Conservation (phyloP, 371 early-diverging fungal genomes). For the Saksenaea oblongispora region DNA sequence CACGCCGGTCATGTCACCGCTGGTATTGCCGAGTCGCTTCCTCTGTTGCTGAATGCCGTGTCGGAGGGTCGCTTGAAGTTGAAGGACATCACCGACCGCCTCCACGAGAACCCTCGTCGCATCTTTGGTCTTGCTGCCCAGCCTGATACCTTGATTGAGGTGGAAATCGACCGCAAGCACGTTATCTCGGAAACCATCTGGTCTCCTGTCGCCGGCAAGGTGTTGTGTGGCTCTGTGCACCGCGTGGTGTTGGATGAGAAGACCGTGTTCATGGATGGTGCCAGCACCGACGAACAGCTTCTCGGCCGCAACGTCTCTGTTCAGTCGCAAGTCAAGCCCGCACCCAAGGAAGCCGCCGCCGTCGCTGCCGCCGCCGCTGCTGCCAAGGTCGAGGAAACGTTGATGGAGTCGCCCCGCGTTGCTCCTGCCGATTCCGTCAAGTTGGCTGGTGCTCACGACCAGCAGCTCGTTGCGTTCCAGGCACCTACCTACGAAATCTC, state of each 20-base stretch:
- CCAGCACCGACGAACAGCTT: constrained; percentile 39
- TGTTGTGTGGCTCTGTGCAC: constrained; percentile 66
- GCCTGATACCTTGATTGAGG: constrained; percentile 87
- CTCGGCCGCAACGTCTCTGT: constrained; percentile 59
- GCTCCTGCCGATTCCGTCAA: constrained; percentile 26
- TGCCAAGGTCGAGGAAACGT: constrained; percentile 6
- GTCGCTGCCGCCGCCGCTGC: constrained; percentile 8
- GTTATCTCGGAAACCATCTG: constrained; percentile 38
- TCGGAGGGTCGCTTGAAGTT: constrained; percentile 78
- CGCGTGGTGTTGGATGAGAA: constrained; percentile 86
- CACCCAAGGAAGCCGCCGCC: constrained; percentile 11
- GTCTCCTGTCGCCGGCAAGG: constrained; percentile 53
- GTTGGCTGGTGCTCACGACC: constrained; percentile 39
- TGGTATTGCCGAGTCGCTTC: constrained; percentile 77
- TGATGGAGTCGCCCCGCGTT: constrained; percentile 14
- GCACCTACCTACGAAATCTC: constrained; percentile 53
- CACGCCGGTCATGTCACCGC: constrained; percentile 38
- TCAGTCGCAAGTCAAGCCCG: constrained; percentile 42
- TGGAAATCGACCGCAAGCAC: constrained; percentile 67
- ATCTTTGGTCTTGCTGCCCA: constrained; percentile 90
- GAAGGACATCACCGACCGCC: constrained; percentile 71
- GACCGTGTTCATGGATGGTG: constrained; percentile 86
- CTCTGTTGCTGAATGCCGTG: constrained; percentile 84
- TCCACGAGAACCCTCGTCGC: constrained; percentile 82
- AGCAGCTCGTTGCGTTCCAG: constrained; percentile 37